A percentile compares a stretch with the other conserved stretches of the same genome.
Conservation (phyloP, 345 rosid genomes). For the Hibiscus mutabilis region DNA sequence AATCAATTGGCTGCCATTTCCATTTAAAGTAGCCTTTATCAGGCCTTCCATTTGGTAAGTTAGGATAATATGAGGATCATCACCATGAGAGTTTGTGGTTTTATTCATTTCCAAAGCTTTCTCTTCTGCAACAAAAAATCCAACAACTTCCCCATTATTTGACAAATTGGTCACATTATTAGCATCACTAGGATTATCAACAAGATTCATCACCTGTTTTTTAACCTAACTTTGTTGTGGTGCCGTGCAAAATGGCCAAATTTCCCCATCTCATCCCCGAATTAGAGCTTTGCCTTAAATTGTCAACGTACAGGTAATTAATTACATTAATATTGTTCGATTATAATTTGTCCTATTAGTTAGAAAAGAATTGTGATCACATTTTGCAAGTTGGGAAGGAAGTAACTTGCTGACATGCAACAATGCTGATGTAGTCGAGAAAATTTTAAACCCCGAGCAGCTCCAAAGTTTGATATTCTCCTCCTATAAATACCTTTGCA, state of each 20-base stretch:
- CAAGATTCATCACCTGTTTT: too few species aligned
- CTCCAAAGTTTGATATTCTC: too few species aligned
- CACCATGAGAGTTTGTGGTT: too few species aligned
- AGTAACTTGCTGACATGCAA: not conserved
- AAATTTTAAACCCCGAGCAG: not conserved
- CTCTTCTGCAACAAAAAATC: constrained; percentile 12
- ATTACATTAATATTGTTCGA: not conserved
- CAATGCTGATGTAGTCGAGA: not conserved
- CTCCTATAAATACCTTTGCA: too few species aligned
- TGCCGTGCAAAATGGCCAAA: too few species aligned
- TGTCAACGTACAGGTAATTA: too few species aligned
- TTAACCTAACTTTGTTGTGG: too few species aligned
- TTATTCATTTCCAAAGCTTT: not conserved
- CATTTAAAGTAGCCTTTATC: constrained; percentile 39
- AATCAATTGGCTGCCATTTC: constrained; percentile 48
- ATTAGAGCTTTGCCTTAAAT: too few species aligned
- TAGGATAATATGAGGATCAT: too few species aligned
- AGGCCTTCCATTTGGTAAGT: constrained; percentile 49
- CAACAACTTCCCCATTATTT: constrained; percentile 1
- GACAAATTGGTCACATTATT: constrained; percentile 9
- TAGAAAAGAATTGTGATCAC: not conserved
- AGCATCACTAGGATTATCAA: too few species aligned
- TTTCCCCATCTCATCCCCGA: too few species aligned
- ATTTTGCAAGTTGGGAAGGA: not conserved
- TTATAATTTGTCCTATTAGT: too few species aligned